Percentiles rank a stretch among this genome's conserved stretches.
Evolutionary conservation across 2,329 filamentous ascomycete species (phyloP).

Genomic region (Microascus cirrosus): DNA sequence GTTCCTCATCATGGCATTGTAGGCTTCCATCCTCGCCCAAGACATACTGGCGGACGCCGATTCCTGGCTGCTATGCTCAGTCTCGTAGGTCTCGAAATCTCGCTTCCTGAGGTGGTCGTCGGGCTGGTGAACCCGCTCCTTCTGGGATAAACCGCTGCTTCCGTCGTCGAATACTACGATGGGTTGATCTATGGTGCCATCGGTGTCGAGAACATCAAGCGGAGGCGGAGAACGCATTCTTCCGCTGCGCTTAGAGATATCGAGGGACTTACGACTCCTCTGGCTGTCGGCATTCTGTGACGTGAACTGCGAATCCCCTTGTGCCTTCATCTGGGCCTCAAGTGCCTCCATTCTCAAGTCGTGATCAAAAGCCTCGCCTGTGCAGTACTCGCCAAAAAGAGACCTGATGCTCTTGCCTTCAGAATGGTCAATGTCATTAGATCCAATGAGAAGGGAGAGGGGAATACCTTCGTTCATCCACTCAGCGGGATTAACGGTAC

Average conservation of each 20-base stretch:
- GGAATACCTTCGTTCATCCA: constrained; percentile 46
- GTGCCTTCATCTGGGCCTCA: not conserved
- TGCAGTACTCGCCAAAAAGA: constrained; percentile 64
- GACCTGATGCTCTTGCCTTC: constrained; percentile 46
- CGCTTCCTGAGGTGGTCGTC: not conserved
- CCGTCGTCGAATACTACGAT: not conserved
- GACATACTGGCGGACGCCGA: not conserved
- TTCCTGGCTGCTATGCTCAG: not conserved
- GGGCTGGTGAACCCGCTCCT: not conserved
- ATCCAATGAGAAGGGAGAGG: not conserved
- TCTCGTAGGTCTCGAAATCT: not conserved
- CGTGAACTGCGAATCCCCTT: not conserved
- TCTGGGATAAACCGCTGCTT: not conserved
- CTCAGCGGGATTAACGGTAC: constrained; percentile 52
- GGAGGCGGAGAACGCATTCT: no score
- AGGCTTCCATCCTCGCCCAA: not conserved
- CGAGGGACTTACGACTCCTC: not conserved
- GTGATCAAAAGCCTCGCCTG: constrained; percentile 47
- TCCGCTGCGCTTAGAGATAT: not conserved
- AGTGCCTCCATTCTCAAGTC: constrained; percentile 28
- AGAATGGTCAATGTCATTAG: not conserved
- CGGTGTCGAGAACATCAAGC: not conserved
- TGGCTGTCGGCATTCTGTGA: not conserved
- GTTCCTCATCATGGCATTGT: constrained; percentile 4
- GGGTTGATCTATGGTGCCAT: not conserved